Evolutionary conservation across 805 yeast genomes (phyloP).

Genomic region (Huiozyma naganishii): DNA sequence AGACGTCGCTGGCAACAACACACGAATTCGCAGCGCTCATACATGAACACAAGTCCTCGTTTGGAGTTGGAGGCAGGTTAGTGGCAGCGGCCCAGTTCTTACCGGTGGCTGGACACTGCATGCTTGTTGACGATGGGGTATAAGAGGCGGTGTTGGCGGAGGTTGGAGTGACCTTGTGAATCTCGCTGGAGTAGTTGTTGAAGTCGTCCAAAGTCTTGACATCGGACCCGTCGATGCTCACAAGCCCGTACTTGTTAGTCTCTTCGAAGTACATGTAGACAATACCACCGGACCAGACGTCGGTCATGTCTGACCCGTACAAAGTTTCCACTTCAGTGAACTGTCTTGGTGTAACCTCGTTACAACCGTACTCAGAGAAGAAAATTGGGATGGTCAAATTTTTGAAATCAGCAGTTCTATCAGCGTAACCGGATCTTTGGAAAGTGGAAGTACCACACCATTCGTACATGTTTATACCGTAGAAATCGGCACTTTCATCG

Average conservation of each 20-base stretch:
- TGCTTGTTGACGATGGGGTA: conserved; percentile 33
- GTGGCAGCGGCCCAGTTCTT: conserved; percentile 55
- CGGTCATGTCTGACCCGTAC: conserved; percentile 60
- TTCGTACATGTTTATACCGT: conserved; percentile 83
- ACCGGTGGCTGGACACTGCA: conserved; percentile 52
- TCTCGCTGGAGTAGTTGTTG: conserved; percentile 50
- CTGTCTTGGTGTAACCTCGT: conserved; percentile 53
- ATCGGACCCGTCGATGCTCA: conserved; percentile 34
- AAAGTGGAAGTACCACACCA: conserved; percentile 69
- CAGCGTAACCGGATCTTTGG: conserved; percentile 51
- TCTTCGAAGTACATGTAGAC: conserved; percentile 80
- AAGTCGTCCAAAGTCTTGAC: conserved; percentile 56
- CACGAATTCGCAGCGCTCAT: conserved; percentile 44
- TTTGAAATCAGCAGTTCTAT: conserved; percentile 51
- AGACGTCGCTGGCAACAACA: conserved; percentile 48
- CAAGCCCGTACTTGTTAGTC: conserved; percentile 66
- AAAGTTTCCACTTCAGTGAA: conserved; percentile 63
- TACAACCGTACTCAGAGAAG: conserved; percentile 81
- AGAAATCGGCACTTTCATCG: conserved; percentile 62
- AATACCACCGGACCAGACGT: conserved; percentile 84
- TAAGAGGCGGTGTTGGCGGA: conserved; percentile 32
- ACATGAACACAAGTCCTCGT: conserved; percentile 53
- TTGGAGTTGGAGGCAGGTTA: conserved; percentile 72
- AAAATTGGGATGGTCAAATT: conserved; percentile 63
- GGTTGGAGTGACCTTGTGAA: conserved; percentile 44